Base-by-base conservation (phyloP, 1,284 basidiomycete genomes). In the Tylopilus orsonianus region DNA sequence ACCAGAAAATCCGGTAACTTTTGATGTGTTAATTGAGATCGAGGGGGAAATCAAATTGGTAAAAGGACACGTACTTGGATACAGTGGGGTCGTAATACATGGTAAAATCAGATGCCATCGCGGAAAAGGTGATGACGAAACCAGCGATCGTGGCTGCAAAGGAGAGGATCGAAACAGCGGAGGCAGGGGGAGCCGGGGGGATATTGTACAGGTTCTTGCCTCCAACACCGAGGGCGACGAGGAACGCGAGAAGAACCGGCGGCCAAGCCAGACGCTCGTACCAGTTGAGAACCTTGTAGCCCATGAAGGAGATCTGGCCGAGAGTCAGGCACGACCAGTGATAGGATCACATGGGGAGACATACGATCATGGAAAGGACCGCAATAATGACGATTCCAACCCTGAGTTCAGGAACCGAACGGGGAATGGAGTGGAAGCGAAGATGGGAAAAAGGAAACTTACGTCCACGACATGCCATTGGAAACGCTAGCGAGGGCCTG, bases 371-470 rank as follows among this genome's bases (percentile, higher is more conserved):
- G 3, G 90, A 86, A 38, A 96, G 76, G 24, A 89, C 56, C 0
- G 82, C 78, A 22, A 96, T 87, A 40, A 97, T 83, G 22, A 94
- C 87, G 49, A 97, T 97, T 1, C 94, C 94, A 13, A 96, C 87
- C 42, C 86, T 88, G 50, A 24, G 26, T 9, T 35, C 24, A 44
- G 50, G 40, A 24, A 59, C 48, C 16, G 7, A 12, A 38, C 26
- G 8, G 24, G 42, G 46, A 47, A 33, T 8, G 22, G 13, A 38
- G 51, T 14, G 51, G 42, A 54, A 43, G 41, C 26, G 46, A 42
- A 34, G 24, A 50, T 40, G 35, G 46, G 41, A 9, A 36, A 20
- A 26, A n/a, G 24, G 4, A 37, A 20, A 63, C 74, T 48, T 58
- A 87, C 86, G 74, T 80, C 85, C 85, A 89, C 53, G 75, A 82